Evolutionary conservation across 2,329 filamentous ascomycete genomes (phyloP).

Genomic region (Ophiostoma tasmaniense): DNA sequence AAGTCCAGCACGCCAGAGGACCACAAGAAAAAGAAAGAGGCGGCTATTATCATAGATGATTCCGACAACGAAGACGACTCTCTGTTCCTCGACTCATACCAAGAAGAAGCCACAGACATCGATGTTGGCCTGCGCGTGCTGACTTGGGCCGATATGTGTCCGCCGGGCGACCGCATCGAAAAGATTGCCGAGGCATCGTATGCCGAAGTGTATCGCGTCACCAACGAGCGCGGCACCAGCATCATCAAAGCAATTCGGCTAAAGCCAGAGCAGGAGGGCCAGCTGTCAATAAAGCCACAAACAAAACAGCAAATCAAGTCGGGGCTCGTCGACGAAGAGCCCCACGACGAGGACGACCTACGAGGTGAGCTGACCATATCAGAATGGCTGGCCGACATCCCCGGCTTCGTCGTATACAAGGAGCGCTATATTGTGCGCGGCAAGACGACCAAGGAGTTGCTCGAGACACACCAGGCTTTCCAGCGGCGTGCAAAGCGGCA

Average conservation of each 20-base stretch:
- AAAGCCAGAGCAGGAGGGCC: slow-evolving; percentile 12
- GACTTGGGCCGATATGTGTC: slow-evolving; percentile 51
- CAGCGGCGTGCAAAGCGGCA: slow-evolving; percentile 45
- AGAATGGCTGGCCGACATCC: slow-evolving; percentile 54
- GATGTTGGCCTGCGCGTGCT: slow-evolving; percentile 34
- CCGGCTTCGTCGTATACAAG: slow-evolving; percentile 59
- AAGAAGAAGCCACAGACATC: slow-evolving; percentile 20
- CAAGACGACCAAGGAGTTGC: slow-evolving; percentile 42
- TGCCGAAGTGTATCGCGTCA: slow-evolving; percentile 57
- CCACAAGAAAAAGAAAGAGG: neutral
- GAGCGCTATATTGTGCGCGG: slow-evolving; percentile 53
- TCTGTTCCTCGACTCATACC: slow-evolving; percentile 9
- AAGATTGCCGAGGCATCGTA: slow-evolving; percentile 62
- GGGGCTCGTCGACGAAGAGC: slow-evolving; percentile 50
- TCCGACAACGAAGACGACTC: neutral
- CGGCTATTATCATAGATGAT: neutral
- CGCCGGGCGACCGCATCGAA: slow-evolving; percentile 42
- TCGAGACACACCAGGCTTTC: slow-evolving; percentile 53
- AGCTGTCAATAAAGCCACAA: slow-evolving; percentile 49
- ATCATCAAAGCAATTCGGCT: slow-evolving; percentile 59
- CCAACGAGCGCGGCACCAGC: slow-evolving; percentile 50
- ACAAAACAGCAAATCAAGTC: slow-evolving; percentile 48
- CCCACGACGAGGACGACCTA: slow-evolving; percentile 46
- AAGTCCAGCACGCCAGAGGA: neutral
- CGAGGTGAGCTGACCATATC: slow-evolving; percentile 54